Conservation (phyloP, 768 basidiomycete species). For the Pisolithus albus region DNA sequence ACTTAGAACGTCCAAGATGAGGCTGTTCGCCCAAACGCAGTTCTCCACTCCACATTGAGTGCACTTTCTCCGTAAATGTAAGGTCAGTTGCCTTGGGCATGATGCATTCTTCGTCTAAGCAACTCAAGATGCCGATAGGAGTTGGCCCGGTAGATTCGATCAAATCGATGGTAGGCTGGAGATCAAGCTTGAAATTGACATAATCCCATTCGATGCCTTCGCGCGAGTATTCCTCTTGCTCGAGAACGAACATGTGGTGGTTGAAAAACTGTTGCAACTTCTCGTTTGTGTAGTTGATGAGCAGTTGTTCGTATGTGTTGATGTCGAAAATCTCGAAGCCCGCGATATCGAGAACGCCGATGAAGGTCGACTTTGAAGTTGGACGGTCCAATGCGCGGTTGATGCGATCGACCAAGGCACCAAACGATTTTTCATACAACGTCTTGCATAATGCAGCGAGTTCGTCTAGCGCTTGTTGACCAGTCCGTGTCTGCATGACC, state of each 20-base stretch:
- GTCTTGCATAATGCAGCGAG: constrained; percentile 88
- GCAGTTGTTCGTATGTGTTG: constrained; percentile 94
- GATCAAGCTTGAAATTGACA: constrained; percentile 93
- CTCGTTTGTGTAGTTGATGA: constrained; percentile 99
- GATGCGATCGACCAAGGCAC: constrained; percentile 87
- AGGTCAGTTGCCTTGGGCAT: constrained; percentile 98
- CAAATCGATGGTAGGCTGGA: constrained; percentile 97
- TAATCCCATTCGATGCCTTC: constrained; percentile 98
- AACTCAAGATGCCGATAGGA: constrained; percentile 83
- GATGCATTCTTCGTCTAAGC: constrained; percentile 96
- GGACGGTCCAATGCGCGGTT: constrained; percentile 93
- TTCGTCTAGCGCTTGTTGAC: constrained; percentile 90
- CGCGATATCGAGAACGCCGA: constrained; percentile 97
- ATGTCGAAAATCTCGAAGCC: constrained; percentile 96
- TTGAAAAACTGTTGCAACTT: constrained; percentile 98
- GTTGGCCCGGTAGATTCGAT: constrained; percentile 70
- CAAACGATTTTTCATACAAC: constrained; percentile 95
- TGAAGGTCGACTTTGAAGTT: constrained; percentile 86
- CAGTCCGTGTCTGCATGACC: constrained; percentile 89
- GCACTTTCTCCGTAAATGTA: constrained; percentile 91
- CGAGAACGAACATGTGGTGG: constrained; percentile 99
- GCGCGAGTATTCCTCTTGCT: constrained; percentile 96
- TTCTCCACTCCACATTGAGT: constrained; percentile 58
- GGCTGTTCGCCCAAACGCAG: constrained; percentile 37
- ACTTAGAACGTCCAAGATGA: constrained; percentile 79